A percentile compares a stretch with the other conserved stretches of the same genome.
Conservation (phyloP, 2,329 filamentous ascomycete genomes). For the Penicillium sp. region DNA sequence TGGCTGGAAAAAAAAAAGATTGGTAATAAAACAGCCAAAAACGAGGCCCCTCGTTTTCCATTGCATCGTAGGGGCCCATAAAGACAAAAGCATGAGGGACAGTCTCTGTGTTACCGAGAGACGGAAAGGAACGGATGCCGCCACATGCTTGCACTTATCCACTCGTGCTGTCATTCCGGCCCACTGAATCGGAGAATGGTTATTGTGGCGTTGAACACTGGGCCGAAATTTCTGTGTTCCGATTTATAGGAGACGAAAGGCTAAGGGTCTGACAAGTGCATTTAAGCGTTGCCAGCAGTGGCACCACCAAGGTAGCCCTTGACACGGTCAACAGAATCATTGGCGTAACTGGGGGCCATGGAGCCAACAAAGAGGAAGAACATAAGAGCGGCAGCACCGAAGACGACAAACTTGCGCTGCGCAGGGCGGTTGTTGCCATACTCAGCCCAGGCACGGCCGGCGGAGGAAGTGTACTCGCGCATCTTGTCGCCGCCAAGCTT, state of each 20-base stretch:
- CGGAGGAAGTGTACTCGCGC: conserved; percentile 73
- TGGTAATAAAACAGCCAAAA: conserved; percentile 14
- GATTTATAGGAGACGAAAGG: conserved; percentile 2
- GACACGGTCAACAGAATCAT: conserved; percentile 35
- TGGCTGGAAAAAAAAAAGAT: conserved; percentile 14
- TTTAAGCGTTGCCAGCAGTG: conserved; percentile 35
- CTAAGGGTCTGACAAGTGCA: neutral
- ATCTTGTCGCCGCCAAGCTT: conserved; percentile 74
- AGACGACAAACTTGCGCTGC: conserved; percentile 73
- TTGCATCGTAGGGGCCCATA: conserved; percentile 10
- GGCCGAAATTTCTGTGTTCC: neutral
- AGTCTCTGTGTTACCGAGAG: conserved; percentile 37
- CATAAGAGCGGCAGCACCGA: conserved; percentile 63
- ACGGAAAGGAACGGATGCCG: neutral
- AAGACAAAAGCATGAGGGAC: conserved; percentile 28
- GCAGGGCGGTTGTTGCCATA: conserved; percentile 76
- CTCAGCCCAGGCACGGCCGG: conserved; percentile 77
- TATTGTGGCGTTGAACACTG: neutral
- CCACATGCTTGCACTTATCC: neutral
- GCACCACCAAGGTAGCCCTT: conserved; percentile 40
- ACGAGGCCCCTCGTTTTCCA: conserved; percentile 3
- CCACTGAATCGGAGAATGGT: neutral
- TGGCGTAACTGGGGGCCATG: conserved; percentile 56
- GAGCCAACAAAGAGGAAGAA: conserved; percentile 68
- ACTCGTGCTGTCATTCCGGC: neutral